Evolutionary conservation across 345 rosid species (phyloP).

Genomic region (Gossypium arboreum): DNA sequence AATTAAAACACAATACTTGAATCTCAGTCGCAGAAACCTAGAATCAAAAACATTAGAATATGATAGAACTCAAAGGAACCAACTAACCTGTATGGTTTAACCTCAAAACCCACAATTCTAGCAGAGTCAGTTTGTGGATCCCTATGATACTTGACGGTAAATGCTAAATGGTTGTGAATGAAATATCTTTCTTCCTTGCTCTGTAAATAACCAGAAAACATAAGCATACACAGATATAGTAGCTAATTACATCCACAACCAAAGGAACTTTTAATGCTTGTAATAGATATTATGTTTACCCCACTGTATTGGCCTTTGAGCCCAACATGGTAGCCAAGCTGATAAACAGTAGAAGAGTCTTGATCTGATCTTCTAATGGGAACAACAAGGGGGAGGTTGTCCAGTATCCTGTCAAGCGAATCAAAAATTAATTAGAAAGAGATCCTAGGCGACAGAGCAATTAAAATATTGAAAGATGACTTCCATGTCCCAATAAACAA

Average conservation of each 20-base stretch:
- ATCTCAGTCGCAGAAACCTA: not conserved
- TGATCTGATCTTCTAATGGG: not conserved
- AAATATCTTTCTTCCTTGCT: constrained; percentile 89
- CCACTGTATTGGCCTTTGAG: constrained; percentile 45
- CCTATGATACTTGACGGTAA: constrained; percentile 81
- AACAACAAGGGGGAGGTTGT: constrained; percentile 35
- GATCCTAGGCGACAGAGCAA: not conserved
- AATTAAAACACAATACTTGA: not conserved
- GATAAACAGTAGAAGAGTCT: not conserved
- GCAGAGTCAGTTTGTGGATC: constrained; percentile 70
- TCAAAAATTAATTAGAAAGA: constrained; percentile 7
- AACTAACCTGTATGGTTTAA: constrained; percentile 82
- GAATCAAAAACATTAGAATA: not conserved
- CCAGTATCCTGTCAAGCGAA: not conserved
- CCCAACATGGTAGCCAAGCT: not conserved
- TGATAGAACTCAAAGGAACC: constrained; percentile 11
- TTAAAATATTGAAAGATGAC: not conserved
- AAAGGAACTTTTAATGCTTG: constrained; percentile 6
- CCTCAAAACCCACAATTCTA: constrained; percentile 97
- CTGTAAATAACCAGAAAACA: constrained; percentile 17
- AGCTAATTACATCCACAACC: not conserved
- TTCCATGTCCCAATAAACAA: not conserved
- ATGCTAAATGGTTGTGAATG: constrained; percentile 85
- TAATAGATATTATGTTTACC: constrained; percentile 40
- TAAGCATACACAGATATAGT: constrained; percentile 17